Evolutionary conservation across 1,284 basidiomycete genomes (phyloP), one percentile per base, ranked within the genome.

Genomic region (Ustilago lituana): DNA sequence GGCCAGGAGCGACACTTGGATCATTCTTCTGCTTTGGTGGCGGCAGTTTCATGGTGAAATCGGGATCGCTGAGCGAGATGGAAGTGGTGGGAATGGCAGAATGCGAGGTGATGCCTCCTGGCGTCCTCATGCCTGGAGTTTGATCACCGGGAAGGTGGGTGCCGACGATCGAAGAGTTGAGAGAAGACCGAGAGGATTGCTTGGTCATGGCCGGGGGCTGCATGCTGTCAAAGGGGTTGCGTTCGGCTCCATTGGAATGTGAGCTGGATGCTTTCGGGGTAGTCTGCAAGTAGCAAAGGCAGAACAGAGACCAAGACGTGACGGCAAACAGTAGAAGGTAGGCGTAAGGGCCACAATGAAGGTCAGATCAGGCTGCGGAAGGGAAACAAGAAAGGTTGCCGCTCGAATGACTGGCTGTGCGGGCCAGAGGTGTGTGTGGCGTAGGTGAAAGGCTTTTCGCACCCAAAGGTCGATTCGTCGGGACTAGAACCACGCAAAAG

Each of bases 1-100:
- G 38, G 19, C 33, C 29, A n/a, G 58, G 35, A 15, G 62, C 52
- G 14, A 23, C 6, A 23, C 15, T 40, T 20, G 43, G 15, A 9
- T 71, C 63, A 19, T 52, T 32, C 41, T 70, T 73, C 32, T 52
- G 59, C 63, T 77, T 77, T 23, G 71, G 35, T 11, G 78, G 76
- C 2, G 80, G 80, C 11, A 82, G 48, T 45, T 72, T 74, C 70
- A 82, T 82, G 44, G 79, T 77, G 40, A 82, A 82, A 45, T 82
- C 80, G 0, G 79, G 77, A 29, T 68, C 75, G 23, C 59, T 53
- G 32, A 68, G 66, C 17, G 70, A 72, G 35, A 78, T 54, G 22
- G 71, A 73, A 4, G 77, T 79, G 41, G 77, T 79, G 8, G 77
- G 72, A 14, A 76, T 67, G 49, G 66, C 64, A 1, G 72, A 67